A percentile compares a stretch with the other conserved stretches of the same genome.
phyloP scores from a whole-genome alignment of 2,329 filamentous ascomycete species.

The Aspergillus sergii region DNA sequence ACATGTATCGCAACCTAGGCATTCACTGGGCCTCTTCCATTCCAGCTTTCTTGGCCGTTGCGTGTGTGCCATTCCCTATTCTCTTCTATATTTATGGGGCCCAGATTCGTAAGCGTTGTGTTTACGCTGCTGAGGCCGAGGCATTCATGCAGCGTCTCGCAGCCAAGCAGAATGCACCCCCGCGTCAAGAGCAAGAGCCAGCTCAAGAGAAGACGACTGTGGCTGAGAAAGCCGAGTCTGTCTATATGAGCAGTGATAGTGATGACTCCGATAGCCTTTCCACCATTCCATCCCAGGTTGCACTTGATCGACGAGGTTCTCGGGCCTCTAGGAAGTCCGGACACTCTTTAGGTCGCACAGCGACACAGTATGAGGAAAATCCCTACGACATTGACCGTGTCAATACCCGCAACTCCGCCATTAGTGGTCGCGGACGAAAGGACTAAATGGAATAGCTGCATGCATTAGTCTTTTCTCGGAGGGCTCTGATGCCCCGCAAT shows the following conservation, averaged over 20 bases:
- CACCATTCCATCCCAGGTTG: neutral
- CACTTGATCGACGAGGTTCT: constrained; percentile 1
- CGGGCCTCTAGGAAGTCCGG: constrained; percentile 6
- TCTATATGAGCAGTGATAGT: neutral
- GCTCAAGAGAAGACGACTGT: neutral
- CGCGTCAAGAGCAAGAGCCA: neutral
- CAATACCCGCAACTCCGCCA: constrained; percentile 9
- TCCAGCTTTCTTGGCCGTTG: constrained; percentile 47
- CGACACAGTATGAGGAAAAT: constrained; percentile 15
- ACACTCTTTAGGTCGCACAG: neutral
- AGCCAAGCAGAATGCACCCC: neutral
- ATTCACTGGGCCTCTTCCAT: constrained; percentile 51
- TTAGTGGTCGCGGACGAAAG: neutral
- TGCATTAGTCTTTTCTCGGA: neutral
- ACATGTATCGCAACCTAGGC: constrained; percentile 48
- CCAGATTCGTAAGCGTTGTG: constrained; percentile 39
- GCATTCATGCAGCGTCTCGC: constrained; percentile 30
- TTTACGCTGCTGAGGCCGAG: constrained; percentile 39
- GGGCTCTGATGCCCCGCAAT: neutral
- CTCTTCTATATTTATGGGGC: constrained; percentile 44
- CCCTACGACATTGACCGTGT: constrained; percentile 15
- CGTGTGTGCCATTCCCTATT: constrained; percentile 45
- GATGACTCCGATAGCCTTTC: constrained; percentile 2
- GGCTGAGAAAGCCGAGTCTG: neutral
- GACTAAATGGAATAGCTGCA: neutral